A percentile compares a stretch with the other conserved stretches of the same genome.
phyloP scores from a whole-genome alignment of 202 grass and related monocot species.

The Digitaria exilis region DNA sequence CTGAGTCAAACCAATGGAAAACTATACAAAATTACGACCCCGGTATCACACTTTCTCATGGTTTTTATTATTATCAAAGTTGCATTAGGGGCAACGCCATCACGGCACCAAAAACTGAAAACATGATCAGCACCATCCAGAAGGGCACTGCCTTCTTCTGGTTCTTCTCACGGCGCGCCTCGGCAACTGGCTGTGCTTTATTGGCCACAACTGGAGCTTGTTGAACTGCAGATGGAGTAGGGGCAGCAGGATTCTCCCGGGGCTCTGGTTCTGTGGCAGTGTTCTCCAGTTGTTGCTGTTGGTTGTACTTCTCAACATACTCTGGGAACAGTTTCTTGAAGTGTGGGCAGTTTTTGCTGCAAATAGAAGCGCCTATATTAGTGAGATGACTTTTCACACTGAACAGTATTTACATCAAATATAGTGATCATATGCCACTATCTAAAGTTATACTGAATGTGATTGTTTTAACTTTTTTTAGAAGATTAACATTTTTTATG shows the following conservation, averaged over 20 bases:
- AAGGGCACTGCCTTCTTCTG: conserved; percentile 77
- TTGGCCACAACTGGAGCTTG: conserved; percentile 40
- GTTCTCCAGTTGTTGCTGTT: conserved; percentile 50
- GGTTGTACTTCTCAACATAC: conserved; percentile 84
- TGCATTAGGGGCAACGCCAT: conserved; percentile 98
- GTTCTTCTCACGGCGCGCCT: conserved; percentile 47
- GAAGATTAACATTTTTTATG: too few species aligned
- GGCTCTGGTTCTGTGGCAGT: conserved; percentile 32
- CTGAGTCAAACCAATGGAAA: conserved; percentile 46
- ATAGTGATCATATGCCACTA: neutral
- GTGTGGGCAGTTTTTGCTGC: conserved; percentile 93
- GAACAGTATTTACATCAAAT: neutral
- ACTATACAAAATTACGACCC: conserved; percentile 80
- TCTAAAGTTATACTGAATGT: neutral
- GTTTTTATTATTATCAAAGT: conserved; percentile 70
- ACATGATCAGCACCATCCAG: conserved; percentile 83
- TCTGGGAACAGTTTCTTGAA: conserved; percentile 98
- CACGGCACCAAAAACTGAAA: conserved; percentile 81
- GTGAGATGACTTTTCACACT: neutral
- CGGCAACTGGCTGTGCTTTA: conserved; percentile 13
- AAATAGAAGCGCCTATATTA: neutral
- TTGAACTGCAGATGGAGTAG: conserved; percentile 41
- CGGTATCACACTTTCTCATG: conserved; percentile 29
- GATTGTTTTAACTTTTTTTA: neutral
- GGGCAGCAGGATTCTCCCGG: conserved; percentile 37